These are phyloP conservation scores for Globisporangium canariense DNA, from an alignment of 352 stramenopile species.

Conservation along the genomic window DNA sequence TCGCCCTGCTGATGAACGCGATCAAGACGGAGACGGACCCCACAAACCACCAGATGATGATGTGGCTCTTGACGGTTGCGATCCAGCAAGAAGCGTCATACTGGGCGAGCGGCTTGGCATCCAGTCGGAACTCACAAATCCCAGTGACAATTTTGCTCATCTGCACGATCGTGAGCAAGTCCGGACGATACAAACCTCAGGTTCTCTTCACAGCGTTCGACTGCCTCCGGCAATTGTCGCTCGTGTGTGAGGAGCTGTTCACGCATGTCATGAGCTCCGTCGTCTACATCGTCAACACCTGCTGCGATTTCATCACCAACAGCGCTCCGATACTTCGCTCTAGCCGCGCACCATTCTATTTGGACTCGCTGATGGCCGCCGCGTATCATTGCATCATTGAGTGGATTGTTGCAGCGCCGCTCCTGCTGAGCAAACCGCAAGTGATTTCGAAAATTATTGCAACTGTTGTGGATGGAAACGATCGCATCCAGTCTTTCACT, in stretches of 20 bases:
- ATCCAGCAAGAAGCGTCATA: constrained; percentile 86
- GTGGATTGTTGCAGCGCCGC: constrained; percentile 74
- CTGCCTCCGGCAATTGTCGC: constrained; percentile 76
- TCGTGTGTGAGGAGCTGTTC: constrained; percentile 77
- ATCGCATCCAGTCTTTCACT: constrained; percentile 62
- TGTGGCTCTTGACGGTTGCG: constrained; percentile 83
- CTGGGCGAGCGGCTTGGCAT: constrained; percentile 76
- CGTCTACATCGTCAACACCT: constrained; percentile 78
- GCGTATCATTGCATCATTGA: constrained; percentile 83
- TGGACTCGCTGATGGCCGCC: constrained; percentile 79
- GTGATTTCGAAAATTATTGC: constrained; percentile 80
- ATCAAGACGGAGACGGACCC: constrained; percentile 81
- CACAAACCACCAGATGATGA: constrained; percentile 88
- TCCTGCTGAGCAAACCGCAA: constrained; percentile 69
- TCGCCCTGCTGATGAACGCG: constrained; percentile 76
- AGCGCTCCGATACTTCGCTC: constrained; percentile 72
- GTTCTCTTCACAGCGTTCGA: constrained; percentile 86
- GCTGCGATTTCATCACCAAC: constrained; percentile 84
- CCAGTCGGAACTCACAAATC: constrained; percentile 81
- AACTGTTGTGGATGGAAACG: constrained; percentile 75
- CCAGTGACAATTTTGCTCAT: constrained; percentile 83
- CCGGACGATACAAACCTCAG: constrained; percentile 72
- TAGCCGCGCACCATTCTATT: constrained; percentile 70
- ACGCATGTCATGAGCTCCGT: constrained; percentile 73
- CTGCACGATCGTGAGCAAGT: constrained; percentile 83